A percentile compares a stretch with the other conserved stretches of the same genome.
Conservation (phyloP, 2,329 filamentous ascomycete species). For the Trichoderma hamatum region DNA sequence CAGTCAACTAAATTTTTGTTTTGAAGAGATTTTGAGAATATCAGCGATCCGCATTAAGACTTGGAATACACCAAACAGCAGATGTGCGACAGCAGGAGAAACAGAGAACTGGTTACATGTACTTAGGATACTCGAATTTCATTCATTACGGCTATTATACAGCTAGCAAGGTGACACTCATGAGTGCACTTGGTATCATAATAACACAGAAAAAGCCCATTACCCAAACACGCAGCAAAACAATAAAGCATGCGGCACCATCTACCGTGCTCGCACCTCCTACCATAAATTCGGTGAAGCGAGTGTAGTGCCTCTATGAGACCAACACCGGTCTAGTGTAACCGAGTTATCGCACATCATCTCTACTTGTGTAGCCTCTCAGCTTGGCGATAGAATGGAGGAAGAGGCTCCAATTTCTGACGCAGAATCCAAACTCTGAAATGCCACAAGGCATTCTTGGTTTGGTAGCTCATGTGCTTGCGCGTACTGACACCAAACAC, state of each 20-base stretch:
- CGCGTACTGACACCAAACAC: slow-evolving; percentile 49
- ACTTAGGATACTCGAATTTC: background rate
- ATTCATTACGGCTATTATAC: slow-evolving; percentile 4
- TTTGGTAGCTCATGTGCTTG: slow-evolving; percentile 47
- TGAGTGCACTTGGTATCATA: slow-evolving; percentile 13
- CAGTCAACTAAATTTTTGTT: background rate
- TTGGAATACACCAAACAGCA: background rate
- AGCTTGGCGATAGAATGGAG: slow-evolving; percentile 23
- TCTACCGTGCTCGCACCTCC: background rate
- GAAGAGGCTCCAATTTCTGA: slow-evolving; percentile 28
- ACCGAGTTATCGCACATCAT: background rate
- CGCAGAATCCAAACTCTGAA: slow-evolving; percentile 27
- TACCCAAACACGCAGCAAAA: slow-evolving; percentile 11
- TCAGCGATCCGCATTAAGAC: background rate
- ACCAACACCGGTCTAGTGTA: background rate
- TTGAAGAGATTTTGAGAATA: too few species aligned
- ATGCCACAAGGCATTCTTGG: slow-evolving; percentile 31
- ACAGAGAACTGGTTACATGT: background rate
- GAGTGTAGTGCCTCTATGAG: background rate
- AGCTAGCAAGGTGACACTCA: slow-evolving; percentile 1
- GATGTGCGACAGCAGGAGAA: background rate
- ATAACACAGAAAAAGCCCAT: background rate
- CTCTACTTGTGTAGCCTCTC: slow-evolving; percentile 10
- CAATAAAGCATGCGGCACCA: background rate
- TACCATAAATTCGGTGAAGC: background rate